These are phyloP conservation scores for Tolypocladium capitatum DNA, from an alignment of 2,329 filamentous ascomycete species.

Conservation along the genomic window DNA sequence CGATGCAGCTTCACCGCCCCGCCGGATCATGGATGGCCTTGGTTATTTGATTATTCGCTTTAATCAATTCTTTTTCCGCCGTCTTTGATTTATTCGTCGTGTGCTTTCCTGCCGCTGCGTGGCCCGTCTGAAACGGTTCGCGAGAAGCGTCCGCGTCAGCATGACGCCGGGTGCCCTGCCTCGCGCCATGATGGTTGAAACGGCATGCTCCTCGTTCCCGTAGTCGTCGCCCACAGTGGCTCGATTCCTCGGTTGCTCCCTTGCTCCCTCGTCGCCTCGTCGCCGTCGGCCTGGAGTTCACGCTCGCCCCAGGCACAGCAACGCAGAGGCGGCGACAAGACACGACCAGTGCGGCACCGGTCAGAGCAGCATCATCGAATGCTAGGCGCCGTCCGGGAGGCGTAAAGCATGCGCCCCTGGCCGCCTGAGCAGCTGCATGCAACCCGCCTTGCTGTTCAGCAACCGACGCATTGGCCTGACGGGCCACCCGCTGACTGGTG, in stretches of 20 bases:
- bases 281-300: no score
- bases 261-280: background rate
- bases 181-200: no score
- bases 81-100: background rate
- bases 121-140: background rate
- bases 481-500: background rate
- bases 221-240: background rate
- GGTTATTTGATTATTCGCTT: background rate
- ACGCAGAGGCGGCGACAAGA: background rate
- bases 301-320: no score
- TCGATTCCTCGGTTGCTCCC: no score
- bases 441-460: slow-evolving; percentile 1
- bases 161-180: no score
- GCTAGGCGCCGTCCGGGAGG: background rate
- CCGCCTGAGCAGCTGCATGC: slow-evolving; percentile 9
- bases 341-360: background rate
- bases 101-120: background rate
- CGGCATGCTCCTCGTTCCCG: no score
- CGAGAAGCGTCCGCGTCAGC: no score
- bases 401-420: slow-evolving; percentile 5
- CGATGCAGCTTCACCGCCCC: slow-evolving; percentile 4
- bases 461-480: no score
- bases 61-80: background rate
- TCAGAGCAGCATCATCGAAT: background rate
- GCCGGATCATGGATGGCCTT: slow-evolving; percentile 1